Conservation (phyloP, 2,329 filamentous ascomycete genomes). For the Pyrenophora tritici-repentis region DNA sequence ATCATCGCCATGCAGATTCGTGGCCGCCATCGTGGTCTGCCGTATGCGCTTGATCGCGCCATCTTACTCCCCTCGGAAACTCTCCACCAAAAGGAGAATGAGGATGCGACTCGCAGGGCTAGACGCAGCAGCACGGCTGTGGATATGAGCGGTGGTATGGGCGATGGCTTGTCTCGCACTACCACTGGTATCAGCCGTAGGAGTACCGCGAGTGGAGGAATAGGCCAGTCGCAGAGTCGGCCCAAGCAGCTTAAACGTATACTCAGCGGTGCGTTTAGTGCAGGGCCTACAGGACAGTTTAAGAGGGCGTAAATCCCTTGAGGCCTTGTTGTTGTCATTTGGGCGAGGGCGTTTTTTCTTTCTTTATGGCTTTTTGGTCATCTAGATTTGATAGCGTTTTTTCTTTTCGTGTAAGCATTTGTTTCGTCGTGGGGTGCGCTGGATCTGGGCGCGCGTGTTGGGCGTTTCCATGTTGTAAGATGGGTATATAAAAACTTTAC, state of each 20-base stretch:
- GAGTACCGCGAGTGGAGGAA: conserved; percentile 20
- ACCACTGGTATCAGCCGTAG: conserved; percentile 23
- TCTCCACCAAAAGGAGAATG: conserved; percentile 64
- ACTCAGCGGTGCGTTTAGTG: conserved; percentile 29
- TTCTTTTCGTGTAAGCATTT: background rate
- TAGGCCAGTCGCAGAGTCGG: conserved; percentile 4
- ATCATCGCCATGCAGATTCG: conserved; percentile 71
- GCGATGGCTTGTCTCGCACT: no score
- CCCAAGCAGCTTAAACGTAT: conserved; percentile 28
- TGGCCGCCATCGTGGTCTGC: conserved; percentile 67
- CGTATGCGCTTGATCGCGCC: conserved; percentile 71
- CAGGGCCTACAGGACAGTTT: conserved; percentile 20
- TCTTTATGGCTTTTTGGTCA: background rate
- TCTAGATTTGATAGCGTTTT: conserved; percentile 1
- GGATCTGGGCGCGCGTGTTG: no score
- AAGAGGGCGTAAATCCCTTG: conserved; percentile 7
- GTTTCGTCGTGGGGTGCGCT: background rate
- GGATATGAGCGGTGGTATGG: conserved; percentile 12
- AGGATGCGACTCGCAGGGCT: conserved; percentile 54
- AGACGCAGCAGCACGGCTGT: conserved; percentile 32
- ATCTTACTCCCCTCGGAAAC: conserved; percentile 70
- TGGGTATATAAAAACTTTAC: no score
- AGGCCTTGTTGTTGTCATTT: background rate
- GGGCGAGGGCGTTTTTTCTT: background rate
- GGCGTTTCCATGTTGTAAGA: no score